A percentile compares a stretch with the other conserved stretches of the same genome.
phyloP scores from a whole-genome alignment of 345 rosid genomes.

The Raphanus sativus region DNA sequence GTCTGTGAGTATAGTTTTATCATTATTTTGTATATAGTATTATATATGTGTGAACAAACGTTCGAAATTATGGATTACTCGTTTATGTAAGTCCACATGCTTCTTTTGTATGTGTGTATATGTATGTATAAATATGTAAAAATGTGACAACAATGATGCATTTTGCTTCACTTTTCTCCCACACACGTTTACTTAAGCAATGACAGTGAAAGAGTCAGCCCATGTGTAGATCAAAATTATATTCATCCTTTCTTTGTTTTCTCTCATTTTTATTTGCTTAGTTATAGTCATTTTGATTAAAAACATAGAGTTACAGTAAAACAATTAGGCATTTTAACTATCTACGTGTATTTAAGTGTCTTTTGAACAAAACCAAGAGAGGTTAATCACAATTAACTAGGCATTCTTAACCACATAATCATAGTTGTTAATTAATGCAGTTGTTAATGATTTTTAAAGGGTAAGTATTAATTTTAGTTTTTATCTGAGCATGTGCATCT shows the following conservation, averaged over 20 bases:
- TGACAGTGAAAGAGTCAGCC: constrained; percentile 25
- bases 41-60: background rate
- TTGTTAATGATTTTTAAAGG: constrained; percentile 10
- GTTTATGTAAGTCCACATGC: background rate
- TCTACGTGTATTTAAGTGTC: constrained; percentile 17
- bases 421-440: constrained; percentile 13
- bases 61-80: background rate
- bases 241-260: constrained; percentile 19
- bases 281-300: background rate
- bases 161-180: constrained; percentile 19
- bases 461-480: background rate
- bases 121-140: constrained; percentile 6
- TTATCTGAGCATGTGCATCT: constrained; percentile 18
- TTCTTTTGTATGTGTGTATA: background rate
- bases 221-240: constrained; percentile 11
- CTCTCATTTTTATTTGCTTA: background rate
- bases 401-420: constrained; percentile 22
- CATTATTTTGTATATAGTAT: background rate
- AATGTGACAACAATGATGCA: constrained; percentile 11
- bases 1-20: background rate
- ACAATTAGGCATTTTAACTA: background rate
- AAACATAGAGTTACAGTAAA: background rate
- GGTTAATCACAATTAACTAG: constrained; percentile 38
- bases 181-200: constrained; percentile 14
- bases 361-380: constrained; percentile 26